phyloP scores from a whole-genome alignment of 768 basidiomycete species.

The Gloeophyllum trabeum region DNA sequence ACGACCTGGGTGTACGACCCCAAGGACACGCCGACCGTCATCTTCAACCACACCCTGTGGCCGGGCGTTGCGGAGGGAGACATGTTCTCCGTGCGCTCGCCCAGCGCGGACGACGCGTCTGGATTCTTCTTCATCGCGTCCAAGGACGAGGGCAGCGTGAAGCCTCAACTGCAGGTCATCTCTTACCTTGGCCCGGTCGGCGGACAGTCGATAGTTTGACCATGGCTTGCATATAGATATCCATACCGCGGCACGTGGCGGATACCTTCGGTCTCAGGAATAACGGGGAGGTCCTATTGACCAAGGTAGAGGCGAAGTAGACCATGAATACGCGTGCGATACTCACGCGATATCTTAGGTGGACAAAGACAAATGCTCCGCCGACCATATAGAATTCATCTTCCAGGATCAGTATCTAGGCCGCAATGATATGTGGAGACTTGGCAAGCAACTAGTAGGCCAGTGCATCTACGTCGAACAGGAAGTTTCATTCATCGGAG shows the following conservation, averaged over 20 bases:
- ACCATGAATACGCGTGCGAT: slow-evolving; percentile 5
- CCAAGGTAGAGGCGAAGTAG: slow-evolving; percentile 42
- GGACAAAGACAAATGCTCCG: slow-evolving; percentile 47
- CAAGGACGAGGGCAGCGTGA: slow-evolving; percentile 47
- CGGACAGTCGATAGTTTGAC: neutral
- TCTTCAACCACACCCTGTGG: slow-evolving; percentile 68
- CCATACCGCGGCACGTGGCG: slow-evolving; percentile 61
- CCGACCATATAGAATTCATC: slow-evolving; percentile 78
- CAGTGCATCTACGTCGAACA: slow-evolving; percentile 79
- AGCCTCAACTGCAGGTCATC: slow-evolving; percentile 54
- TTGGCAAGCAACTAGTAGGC: slow-evolving; percentile 71
- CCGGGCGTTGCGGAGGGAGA: slow-evolving; percentile 75
- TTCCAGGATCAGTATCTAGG: slow-evolving; percentile 96
- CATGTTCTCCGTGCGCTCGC: slow-evolving; percentile 31
- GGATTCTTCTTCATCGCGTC: slow-evolving; percentile 58
- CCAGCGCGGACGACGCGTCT: slow-evolving; percentile 26
- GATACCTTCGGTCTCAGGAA: slow-evolving; percentile 63
- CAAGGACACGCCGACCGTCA: slow-evolving; percentile 40
- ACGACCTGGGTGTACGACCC: slow-evolving; percentile 69
- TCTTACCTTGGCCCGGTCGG: neutral
- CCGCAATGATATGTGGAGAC: slow-evolving; percentile 93
- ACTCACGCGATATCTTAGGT: slow-evolving; percentile 33
- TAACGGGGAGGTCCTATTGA: slow-evolving; percentile 58
- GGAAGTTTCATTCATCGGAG: slow-evolving; percentile 76
- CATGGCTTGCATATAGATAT: slow-evolving; percentile 45